Evolutionary conservation across 176 grass and related monocot species (phyloP).

Genomic region (Zoysia japonica): DNA sequence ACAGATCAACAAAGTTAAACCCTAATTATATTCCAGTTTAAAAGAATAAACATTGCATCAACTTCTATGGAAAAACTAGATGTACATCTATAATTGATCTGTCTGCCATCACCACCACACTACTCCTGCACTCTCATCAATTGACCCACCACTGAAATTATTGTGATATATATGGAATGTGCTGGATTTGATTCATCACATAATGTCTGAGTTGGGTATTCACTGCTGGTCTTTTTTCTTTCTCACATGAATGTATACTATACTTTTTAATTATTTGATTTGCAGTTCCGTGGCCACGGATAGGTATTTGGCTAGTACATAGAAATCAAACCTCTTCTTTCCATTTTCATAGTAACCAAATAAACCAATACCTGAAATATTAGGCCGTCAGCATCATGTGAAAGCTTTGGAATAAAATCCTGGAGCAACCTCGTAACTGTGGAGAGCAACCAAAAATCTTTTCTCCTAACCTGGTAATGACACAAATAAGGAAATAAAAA

Average conservation of each 20-base stretch:
- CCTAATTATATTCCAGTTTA: not conserved
- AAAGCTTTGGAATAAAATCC: constrained; percentile 86
- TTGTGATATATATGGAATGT: too few relatives aligned
- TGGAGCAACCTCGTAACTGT: constrained; percentile 59
- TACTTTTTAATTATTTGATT: too few relatives aligned
- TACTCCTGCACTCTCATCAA: too few relatives aligned
- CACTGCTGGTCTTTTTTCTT: too few relatives aligned
- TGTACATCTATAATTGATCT: too few relatives aligned
- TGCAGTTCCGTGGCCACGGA: too few relatives aligned
- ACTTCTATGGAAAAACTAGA: not conserved
- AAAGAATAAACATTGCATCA: not conserved
- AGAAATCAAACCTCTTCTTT: not conserved
- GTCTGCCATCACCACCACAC: too few relatives aligned
- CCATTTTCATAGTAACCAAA: not conserved
- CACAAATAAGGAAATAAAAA: constrained; percentile 21
- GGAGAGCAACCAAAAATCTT: constrained; percentile 93
- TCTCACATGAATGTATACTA: too few relatives aligned
- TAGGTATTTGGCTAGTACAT: not conserved
- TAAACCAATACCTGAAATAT: constrained; percentile 84
- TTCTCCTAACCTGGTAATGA: constrained; percentile 71
- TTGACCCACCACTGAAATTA: too few relatives aligned
- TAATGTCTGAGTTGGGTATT: too few relatives aligned
- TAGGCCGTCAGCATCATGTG: constrained; percentile 92
- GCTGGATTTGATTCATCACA: too few relatives aligned
- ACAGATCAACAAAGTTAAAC: not conserved